A percentile compares a stretch with the other conserved stretches of the same genome.
Evolutionary conservation across 257 asterid genomes (phyloP).

Genomic region (Nicotiana noctiflora): DNA sequence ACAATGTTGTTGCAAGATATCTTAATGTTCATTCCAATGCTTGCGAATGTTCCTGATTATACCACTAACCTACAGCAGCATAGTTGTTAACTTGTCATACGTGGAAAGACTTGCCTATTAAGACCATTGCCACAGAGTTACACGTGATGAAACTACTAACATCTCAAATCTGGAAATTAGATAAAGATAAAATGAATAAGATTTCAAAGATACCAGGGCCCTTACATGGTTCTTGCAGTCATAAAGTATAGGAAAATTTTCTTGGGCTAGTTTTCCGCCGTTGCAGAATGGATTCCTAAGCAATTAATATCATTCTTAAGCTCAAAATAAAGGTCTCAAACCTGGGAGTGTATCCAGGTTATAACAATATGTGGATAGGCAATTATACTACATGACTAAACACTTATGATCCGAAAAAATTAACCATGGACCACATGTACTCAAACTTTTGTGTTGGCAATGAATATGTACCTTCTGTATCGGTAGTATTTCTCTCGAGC

Average conservation of each 20-base stretch:
- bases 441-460: background rate
- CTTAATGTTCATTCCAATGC: background rate
- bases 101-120: background rate
- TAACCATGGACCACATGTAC: background rate
- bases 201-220: background rate
- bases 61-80: background rate
- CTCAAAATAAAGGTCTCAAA: background rate
- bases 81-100: slow-evolving; percentile 6
- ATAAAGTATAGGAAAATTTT: background rate
- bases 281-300: background rate
- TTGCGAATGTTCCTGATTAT: background rate
- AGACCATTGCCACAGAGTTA: background rate
- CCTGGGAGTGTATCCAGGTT: background rate
- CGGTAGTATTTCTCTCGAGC: slow-evolving; percentile 64
- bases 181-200: background rate
- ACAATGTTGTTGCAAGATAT: background rate
- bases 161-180: background rate
- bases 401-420: background rate
- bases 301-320: background rate
- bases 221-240: background rate
- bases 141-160: background rate
- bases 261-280: background rate
- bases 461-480: slow-evolving; percentile 48
- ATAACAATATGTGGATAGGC: background rate
- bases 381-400: background rate